A percentile compares a stretch with the other conserved stretches of the same genome.
phyloP scores from a whole-genome alignment of 345 rosid species.

The Acer saccharum region DNA sequence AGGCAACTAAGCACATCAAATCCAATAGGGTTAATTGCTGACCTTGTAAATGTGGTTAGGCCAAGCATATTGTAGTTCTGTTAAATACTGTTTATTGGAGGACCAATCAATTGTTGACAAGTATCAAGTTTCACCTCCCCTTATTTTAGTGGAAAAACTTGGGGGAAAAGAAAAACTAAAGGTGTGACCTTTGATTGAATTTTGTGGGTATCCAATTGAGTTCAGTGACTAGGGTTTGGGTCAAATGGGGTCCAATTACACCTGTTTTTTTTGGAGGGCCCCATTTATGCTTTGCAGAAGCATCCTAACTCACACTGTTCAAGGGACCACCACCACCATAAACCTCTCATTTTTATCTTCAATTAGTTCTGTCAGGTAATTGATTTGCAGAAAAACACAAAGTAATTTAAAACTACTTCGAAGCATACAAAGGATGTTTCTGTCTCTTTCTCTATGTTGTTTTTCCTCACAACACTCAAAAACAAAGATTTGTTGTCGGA shows the following conservation, averaged over 20 bases:
- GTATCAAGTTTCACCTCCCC: neutral
- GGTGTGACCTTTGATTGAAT: neutral
- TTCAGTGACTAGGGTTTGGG: constrained; percentile 29
- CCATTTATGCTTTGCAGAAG: constrained; percentile 8
- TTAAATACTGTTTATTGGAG: neutral
- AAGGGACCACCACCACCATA: constrained; percentile 18
- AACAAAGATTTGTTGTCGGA: neutral
- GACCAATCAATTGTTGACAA: neutral
- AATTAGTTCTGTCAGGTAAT: neutral
- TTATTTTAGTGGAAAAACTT: neutral
- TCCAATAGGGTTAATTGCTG: too few relatives aligned
- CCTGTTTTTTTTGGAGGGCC: constrained; percentile 19
- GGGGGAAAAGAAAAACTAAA: too few relatives aligned
- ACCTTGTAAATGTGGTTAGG: neutral
- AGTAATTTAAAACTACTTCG: constrained; percentile 8
- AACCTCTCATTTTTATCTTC: neutral
- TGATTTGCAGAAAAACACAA: neutral
- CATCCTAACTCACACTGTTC: neutral
- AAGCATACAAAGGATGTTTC: constrained; percentile 24
- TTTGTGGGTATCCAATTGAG: neutral
- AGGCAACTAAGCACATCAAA: too few relatives aligned
- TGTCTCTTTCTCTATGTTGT: constrained; percentile 22
- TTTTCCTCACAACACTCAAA: constrained; percentile 7
- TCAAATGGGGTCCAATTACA: constrained; percentile 13
- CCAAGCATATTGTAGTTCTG: neutral